These are phyloP conservation scores for Herpetomonas muscarum DNA, from an alignment of 208 protist species.

Conservation along the genomic window DNA sequence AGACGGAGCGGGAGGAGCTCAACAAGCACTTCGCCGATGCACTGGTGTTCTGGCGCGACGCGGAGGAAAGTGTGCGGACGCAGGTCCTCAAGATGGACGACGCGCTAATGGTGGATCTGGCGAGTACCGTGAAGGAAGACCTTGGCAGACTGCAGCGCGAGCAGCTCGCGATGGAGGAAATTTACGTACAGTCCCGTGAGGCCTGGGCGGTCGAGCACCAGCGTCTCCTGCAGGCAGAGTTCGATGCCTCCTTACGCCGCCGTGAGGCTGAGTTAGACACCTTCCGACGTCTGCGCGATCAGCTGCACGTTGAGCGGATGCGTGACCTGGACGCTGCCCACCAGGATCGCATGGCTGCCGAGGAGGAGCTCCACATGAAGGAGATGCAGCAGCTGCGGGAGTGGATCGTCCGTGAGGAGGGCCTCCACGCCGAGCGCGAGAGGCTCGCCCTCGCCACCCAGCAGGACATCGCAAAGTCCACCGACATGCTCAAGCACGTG, in stretches of 20 bases:
- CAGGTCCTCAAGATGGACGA: conserved; percentile 79
- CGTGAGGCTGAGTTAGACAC: conserved; percentile 57
- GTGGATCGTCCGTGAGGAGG: conserved; percentile 43
- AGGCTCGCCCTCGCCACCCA: conserved; percentile 31
- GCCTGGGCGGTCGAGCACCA: conserved; percentile 67
- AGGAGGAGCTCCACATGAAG: conserved; percentile 54
- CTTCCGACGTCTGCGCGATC: conserved; percentile 38
- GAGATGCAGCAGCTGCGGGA: conserved; percentile 60
- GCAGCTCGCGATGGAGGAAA: conserved; percentile 65
- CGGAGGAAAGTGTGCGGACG: conserved; percentile 59
- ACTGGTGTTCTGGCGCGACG: conserved; percentile 66
- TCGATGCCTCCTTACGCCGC: conserved; percentile 43
- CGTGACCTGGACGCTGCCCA: conserved; percentile 52
- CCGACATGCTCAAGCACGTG: conserved; percentile 29
- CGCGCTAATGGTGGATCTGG: conserved; percentile 53
- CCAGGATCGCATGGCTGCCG: conserved; percentile 37
- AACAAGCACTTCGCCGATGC: conserved; percentile 55
- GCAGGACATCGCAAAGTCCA: conserved; percentile 32
- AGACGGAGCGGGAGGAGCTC: conserved; percentile 58
- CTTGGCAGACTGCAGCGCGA: conserved; percentile 59
- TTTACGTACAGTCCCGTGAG: conserved; percentile 69
- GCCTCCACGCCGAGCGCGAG: conserved; percentile 41
- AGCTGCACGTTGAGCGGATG: conserved; percentile 62
- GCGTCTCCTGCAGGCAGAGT: conserved; percentile 46
- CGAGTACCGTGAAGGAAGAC: conserved; percentile 63